These are phyloP conservation scores for Xylaria palmicola DNA, from an alignment of 495 filamentous ascomycete species.

Conservation along the genomic window DNA sequence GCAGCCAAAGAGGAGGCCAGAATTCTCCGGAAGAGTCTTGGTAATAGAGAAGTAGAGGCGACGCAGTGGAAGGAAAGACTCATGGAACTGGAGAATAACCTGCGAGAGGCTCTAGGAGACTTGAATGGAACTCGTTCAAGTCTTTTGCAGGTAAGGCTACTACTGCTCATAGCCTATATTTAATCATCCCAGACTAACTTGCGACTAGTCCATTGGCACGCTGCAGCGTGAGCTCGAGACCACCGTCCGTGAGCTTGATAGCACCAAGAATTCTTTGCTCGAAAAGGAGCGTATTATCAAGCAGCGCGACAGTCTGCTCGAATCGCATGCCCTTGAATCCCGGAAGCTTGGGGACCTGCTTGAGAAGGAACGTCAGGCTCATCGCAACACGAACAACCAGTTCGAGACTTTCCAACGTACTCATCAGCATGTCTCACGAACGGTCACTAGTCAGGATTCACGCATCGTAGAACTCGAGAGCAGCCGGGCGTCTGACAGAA, in stretches of 20 bases:
- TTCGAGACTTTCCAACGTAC: constrained; percentile 85
- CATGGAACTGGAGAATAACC: constrained; percentile 81
- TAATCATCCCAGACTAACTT: constrained; percentile 29
- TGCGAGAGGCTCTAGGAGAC: constrained; percentile 79
- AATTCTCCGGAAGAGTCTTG: constrained; percentile 74
- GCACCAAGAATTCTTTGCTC: constrained; percentile 66
- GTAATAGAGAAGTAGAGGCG: constrained; percentile 80
- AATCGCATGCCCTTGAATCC: constrained; percentile 82
- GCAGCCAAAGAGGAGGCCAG: constrained; percentile 84
- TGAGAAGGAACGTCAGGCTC: constrained; percentile 84
- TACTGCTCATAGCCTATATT: background rate
- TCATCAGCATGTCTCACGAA: constrained; percentile 78
- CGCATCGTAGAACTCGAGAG: constrained; percentile 83
- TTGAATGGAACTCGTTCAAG: constrained; percentile 83
- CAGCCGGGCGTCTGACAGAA: constrained; percentile 67
- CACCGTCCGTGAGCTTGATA: constrained; percentile 78
- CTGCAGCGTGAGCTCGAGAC: constrained; percentile 84
- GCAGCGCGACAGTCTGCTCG: constrained; percentile 88
- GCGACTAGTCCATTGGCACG: constrained; percentile 69
- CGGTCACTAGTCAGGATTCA: constrained; percentile 77
- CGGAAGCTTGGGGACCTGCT: constrained; percentile 82
- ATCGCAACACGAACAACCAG: constrained; percentile 78
- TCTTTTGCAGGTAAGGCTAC: constrained; percentile 63
- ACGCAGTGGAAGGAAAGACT: constrained; percentile 85
- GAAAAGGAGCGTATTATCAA: constrained; percentile 89